Base-by-base conservation (phyloP, 2,329 filamentous ascomycete species). In the Trichoderma sp. region DNA sequence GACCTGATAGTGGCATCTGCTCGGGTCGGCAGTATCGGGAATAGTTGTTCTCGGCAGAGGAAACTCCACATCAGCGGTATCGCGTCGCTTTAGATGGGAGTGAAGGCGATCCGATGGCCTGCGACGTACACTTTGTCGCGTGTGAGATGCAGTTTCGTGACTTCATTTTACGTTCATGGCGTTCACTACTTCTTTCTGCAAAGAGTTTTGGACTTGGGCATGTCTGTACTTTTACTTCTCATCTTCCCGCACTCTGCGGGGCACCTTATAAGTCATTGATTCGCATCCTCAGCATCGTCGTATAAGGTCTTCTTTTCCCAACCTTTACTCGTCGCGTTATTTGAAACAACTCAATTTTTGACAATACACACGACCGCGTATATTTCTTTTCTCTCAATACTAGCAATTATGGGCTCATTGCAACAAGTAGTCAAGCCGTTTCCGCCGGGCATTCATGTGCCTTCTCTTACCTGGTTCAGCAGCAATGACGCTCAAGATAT, bases 371-470 rank as follows among this genome's bases (percentile, higher is more conserved):
- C 47, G 8, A 5, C 29, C 29, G 16, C 3, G 5, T 19, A 29
- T 11, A 8, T 14, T 0, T 16, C 8, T 10, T 14, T 27, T 3
- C 33, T 3, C 4, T 29, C 61, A 35, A 4, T 10, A 33, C 65
- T 37, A 53, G 21, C 43, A 68, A 75, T 31, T 27, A 76, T 77
- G 75, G 74, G 76, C 52, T 76, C 76, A 71, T 6, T 83, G 81
- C 57, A 58, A 53, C 55, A 62, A 49, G 49, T n/a, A 29, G 49
- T 13, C 58, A 68, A 61, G 58, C 58, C 66, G 27, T 68, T 62
- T 71, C 83, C 85, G 35, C 80, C 82, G 1, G 86, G 86, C 4
- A 84, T 88, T 59, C 86, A 88, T 71, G 86, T 85, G n/a, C 86
- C 86, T 0, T 83, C 81, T 24, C 75, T 88, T 73, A 88, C 86